phyloP scores from a whole-genome alignment of 2,329 filamentous ascomycete genomes.

The Alternaria sp. region DNA sequence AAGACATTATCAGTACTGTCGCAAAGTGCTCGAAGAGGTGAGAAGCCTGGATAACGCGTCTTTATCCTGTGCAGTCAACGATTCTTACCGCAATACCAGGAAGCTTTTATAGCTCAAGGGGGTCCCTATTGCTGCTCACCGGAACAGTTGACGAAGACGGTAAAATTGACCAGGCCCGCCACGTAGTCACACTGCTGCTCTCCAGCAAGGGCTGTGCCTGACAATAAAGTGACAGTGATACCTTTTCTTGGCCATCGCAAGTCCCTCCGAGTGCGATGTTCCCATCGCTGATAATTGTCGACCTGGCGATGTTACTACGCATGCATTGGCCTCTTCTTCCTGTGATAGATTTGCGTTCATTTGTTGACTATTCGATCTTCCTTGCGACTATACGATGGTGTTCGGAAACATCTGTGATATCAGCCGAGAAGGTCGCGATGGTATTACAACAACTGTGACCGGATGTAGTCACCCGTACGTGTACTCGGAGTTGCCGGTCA shows the following conservation, averaged over 20 bases:
- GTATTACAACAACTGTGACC: not conserved
- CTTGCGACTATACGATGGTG: not conserved
- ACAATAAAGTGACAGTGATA: not conserved
- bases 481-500: not conserved
- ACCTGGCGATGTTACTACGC: not conserved
- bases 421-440: not conserved
- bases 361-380: not conserved
- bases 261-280: not conserved
- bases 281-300: not conserved
- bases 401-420: not conserved
- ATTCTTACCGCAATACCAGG: not conserved
- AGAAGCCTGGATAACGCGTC: not conserved
- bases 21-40: not conserved
- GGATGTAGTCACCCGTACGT: not conserved
- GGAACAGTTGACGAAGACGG: not conserved
- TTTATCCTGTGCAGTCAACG: not conserved
- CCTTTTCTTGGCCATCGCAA: not conserved
- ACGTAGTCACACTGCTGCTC: not conserved
- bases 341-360: not conserved
- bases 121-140: not conserved
- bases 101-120: not conserved
- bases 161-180: not conserved
- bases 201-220: not conserved
- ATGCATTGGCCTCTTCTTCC: not conserved
- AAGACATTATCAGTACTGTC: not conserved